Base-by-base conservation (phyloP, 2,329 filamentous ascomycete species). In the Ascochyta rabiei region DNA sequence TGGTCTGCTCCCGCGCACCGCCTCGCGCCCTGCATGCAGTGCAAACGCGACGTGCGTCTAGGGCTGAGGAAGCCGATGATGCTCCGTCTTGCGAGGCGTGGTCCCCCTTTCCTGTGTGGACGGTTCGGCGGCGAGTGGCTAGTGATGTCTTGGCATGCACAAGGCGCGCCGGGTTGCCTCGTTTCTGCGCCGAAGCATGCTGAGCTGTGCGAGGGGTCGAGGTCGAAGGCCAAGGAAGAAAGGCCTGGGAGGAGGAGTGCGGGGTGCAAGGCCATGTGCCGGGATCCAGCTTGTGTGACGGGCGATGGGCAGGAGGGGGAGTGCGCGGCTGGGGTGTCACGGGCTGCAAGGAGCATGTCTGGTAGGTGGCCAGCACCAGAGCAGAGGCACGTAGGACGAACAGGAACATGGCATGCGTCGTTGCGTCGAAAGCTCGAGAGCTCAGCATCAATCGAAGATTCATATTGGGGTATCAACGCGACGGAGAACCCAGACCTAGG, bases 381-480 rank as follows among this genome's bases (percentile, higher is more conserved):
- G 34, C 23, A 31, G 31, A 33, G 31, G 13, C 37, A 49, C 47
- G 31, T 42, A 7, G 33, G 18, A 43, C 39, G 24, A 16, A 18
- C n/a, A 12, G 18, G 9, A 15, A 40, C 21, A 31, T 46, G 16
- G 45, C 26, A 33, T 23, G 34, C n/a, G n/a, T 23, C 19, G 24
- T 24, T 9, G 19, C 23, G 23, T 41, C 21, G 39, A 16, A 34
- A 37, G 12, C 23, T 23, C n/a, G n/a, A n/a, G n/a, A n/a, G n/a
- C n/a, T n/a, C n/a, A n/a, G n/a, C n/a, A n/a, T n/a, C 38, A 43
- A 37, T 51, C 21, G 42, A 56, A 60, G 46, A 61, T 46, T 61
- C 56, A 33, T 60, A 50, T 61, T 61, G 61, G 61, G 60, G 61
- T 63, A 63, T 63, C 61, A 61, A 61, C 59, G 61, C 56, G 51